Conservation (phyloP, 2,329 filamentous ascomycete species). For the Emmonsia crescens region DNA sequence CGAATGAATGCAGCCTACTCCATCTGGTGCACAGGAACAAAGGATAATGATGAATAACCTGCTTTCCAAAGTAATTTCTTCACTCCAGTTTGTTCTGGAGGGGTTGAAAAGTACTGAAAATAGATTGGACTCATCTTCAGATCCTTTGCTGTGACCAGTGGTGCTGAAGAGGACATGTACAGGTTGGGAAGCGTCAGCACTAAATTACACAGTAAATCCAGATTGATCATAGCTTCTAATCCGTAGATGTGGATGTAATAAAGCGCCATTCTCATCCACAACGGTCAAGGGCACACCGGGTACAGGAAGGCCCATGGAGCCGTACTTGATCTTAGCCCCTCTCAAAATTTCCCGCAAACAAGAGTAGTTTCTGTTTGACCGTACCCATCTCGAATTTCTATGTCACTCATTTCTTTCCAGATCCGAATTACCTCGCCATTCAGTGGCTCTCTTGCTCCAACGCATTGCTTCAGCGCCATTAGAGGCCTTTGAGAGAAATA, state of each 20-base stretch:
- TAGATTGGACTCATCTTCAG: slow-evolving; percentile 45
- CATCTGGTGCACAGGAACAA: too few relatives aligned
- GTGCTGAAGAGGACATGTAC: slow-evolving; percentile 52
- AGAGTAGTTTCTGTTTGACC: slow-evolving; percentile 34
- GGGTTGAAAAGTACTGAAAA: slow-evolving; percentile 49
- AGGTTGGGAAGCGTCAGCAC: slow-evolving; percentile 62
- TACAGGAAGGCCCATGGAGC: slow-evolving; percentile 31
- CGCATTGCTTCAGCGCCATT: slow-evolving; percentile 25
- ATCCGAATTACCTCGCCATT: slow-evolving; percentile 30
- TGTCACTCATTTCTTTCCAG: slow-evolving; percentile 26
- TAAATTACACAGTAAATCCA: slow-evolving; percentile 65
- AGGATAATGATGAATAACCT: slow-evolving; percentile 48
- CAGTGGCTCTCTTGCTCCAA: slow-evolving; percentile 30
- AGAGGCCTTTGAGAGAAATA: slow-evolving; percentile 21
- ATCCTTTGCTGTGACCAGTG: slow-evolving; percentile 46
- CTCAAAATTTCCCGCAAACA: slow-evolving; percentile 31
- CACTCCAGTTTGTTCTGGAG: slow-evolving; percentile 29
- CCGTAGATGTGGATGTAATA: slow-evolving; percentile 83
- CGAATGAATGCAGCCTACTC: too few relatives aligned
- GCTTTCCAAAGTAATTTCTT: slow-evolving; percentile 50
- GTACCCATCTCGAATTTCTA: slow-evolving; percentile 32
- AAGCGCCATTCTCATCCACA: slow-evolving; percentile 27
- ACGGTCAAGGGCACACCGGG: slow-evolving; percentile 28
- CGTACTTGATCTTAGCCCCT: slow-evolving; percentile 24
- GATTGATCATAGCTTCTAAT: slow-evolving; percentile 84